Base-by-base conservation (phyloP, 768 basidiomycete species). In the Dentipellis sp. region DNA sequence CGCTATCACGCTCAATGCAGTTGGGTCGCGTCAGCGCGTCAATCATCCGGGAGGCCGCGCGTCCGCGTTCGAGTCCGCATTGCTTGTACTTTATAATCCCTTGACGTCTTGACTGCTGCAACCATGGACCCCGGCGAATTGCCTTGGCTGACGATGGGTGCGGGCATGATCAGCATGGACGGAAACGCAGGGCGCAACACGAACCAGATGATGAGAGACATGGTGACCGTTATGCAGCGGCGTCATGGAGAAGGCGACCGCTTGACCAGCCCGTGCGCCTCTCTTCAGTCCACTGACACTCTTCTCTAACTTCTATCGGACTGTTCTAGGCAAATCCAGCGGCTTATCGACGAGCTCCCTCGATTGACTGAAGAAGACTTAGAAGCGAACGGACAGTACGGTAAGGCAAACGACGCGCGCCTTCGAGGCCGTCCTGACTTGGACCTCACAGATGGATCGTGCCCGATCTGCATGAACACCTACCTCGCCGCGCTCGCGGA, bases 391-490 rank as follows among this genome's bases (percentile, higher is more conserved):
- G 79, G 77, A 4, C 74, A 80, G 51, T 71, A 70, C 65, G 81
- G 84, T 74, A 55, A 50, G 66, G 50, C 38, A 4, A 14, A 38
- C 9, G 21, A 10, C 22, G 6, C 16, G 10, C 34, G 17, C 23
- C 54, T 8, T 22, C 45, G 4, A 38, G 35, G 14, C 10, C 12
- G 42, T 12, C 50, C 11, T 14, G 11, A 52, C 37, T 49, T 17
- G 16, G 21, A 46, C 46, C 50, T 19, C n/a, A 21, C 56, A 90
- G 90, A 91, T 59, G 79, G 82, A 7, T 66, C 75, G 16, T 92
- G 90, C 64, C 79, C 89, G 10, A 87, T 92, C 61, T 92, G 90
- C 67, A 77, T 85, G 59, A 84, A 78, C 36, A 72, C 86, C 0
- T 83, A 84, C 63, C 73, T 78, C n/a, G 79, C 85, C 10, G 71